A percentile compares a stretch with the other conserved stretches of the same genome.
These are phyloP conservation scores for Xanthoparmelia taractica DNA, from an alignment of 495 filamentous ascomycete genomes.

Conservation along the genomic window DNA sequence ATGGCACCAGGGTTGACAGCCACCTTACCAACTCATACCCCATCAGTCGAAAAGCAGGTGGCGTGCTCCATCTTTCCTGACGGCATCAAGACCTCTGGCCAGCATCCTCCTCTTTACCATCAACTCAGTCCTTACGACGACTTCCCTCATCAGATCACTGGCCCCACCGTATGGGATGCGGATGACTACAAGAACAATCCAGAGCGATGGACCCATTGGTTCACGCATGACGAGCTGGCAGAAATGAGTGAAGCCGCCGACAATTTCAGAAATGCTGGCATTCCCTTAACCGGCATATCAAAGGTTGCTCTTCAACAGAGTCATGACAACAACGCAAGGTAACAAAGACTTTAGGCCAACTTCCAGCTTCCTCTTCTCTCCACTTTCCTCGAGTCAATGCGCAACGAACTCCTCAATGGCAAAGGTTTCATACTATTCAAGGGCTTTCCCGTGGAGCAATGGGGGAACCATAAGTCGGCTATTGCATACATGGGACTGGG, in stretches of 20 bases:
- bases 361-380: slow-evolving; percentile 61
- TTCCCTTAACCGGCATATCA: slow-evolving; percentile 65
- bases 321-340: background rate
- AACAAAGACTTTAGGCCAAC: slow-evolving; percentile 33
- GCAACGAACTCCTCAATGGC: slow-evolving; percentile 67
- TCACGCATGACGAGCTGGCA: slow-evolving; percentile 55
- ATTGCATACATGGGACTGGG: slow-evolving; percentile 86
- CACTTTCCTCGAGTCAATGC: slow-evolving; percentile 47
- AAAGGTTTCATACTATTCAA: slow-evolving; percentile 90
- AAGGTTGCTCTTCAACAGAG: slow-evolving; percentile 36
- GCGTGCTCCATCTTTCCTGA: slow-evolving; percentile 41
- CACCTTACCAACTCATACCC: background rate
- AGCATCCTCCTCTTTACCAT: slow-evolving; percentile 66
- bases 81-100: slow-evolving; percentile 64
- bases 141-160: slow-evolving; percentile 67
- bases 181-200: slow-evolving; percentile 63
- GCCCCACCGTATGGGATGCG: slow-evolving; percentile 70
- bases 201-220: slow-evolving; percentile 68
- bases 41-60: background rate
- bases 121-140: slow-evolving; percentile 57
- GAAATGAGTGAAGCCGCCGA: slow-evolving; percentile 65
- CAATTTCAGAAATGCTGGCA: slow-evolving; percentile 52
- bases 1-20: slow-evolving; percentile 18
- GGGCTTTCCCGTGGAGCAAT: slow-evolving; percentile 64
- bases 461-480: slow-evolving; percentile 74